Evolutionary conservation across 495 filamentous ascomycete species (phyloP), one percentile per base, ranked within the genome.

Genomic region (Xylaria curta): DNA sequence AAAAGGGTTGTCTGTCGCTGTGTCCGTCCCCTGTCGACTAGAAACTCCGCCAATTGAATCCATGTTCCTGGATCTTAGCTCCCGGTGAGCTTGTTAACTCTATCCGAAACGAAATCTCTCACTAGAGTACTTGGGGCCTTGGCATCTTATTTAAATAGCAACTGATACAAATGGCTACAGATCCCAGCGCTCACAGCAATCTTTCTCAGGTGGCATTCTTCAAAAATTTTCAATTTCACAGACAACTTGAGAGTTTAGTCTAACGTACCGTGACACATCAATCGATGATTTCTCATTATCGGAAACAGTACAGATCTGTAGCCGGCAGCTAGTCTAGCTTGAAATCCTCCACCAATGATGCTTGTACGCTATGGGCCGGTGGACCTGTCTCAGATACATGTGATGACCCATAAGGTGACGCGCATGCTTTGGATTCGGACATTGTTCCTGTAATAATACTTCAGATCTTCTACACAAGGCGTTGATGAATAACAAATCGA

Each of bases 331-430:
- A 54, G 51, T 21, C 51, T 54, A 15, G 51, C n/a, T 12, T 17
- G 12, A 58, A 38, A 60, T 60, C 56, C 56, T 62, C 59, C 59
- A 62, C 59, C 59, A 62, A 62, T 62, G 2, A 62, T 62, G 33
- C 56, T 60, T 31, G 17, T 33, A 13, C 56, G 13, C 6, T 54
- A 24, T 54, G 36, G 59, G 19, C 19, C 36, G 36, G 59, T 62
- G 59, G 59, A 42, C 59, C 59, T 62, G 59, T 62, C 59, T 62
- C 59, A 62, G 59, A 36, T 62, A 62, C n/a, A 44, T 7, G 59
- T 36, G 19, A 44, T 42, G n/a, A 15, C 59, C 59, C 38, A 69
- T 70, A 44, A 44, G 33, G 15, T 8, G 31, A 60, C 56, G 26
- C 54, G 49, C 21, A 54, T 28, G 3, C 24, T 26, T 24, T 15